Evolutionary conservation across 2,329 filamentous ascomycete genomes (phyloP).

Genomic region (Sclerotiophoma versabilis): DNA sequence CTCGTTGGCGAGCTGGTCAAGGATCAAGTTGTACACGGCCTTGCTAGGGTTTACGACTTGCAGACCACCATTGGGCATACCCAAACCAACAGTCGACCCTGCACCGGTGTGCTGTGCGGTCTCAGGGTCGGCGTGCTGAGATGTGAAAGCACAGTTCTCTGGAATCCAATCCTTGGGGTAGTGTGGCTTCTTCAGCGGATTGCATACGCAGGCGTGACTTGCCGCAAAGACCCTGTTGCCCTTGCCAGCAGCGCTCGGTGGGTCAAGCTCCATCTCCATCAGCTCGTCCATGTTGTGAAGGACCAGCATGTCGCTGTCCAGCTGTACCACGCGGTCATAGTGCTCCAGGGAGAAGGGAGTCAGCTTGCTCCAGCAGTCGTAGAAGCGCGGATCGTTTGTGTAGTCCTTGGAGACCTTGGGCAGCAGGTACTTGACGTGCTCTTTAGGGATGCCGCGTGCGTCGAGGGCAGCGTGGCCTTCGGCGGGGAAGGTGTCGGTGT

Average conservation of each 20-base stretch:
- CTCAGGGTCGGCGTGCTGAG: constrained; percentile 61
- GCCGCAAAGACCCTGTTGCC: constrained; percentile 79
- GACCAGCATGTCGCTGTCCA: constrained; percentile 90
- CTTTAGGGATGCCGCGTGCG: constrained; percentile 71
- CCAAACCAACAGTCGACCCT: constrained; percentile 58
- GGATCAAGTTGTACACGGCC: constrained; percentile 60
- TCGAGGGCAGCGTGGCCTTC: constrained; percentile 73
- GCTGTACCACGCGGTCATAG: constrained; percentile 80
- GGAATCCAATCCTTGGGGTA: constrained; percentile 77
- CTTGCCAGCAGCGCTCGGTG: constrained; percentile 57
- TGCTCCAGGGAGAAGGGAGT: constrained; percentile 77
- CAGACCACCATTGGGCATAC: constrained; percentile 67
- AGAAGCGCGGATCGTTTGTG: constrained; percentile 80
- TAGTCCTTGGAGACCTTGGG: constrained; percentile 72
- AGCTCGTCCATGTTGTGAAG: constrained; percentile 88
- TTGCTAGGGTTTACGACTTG: constrained; percentile 67
- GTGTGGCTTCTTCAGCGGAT: constrained; percentile 78
- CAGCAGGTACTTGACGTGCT: constrained; percentile 75
- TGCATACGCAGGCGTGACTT: constrained; percentile 85
- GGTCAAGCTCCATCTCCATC: constrained; percentile 80
- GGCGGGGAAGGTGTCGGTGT: constrained; percentile 77
- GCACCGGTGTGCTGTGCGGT: constrained; percentile 62
- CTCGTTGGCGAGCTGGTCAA: constrained; percentile 55
- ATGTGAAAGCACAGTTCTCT: constrained; percentile 67
- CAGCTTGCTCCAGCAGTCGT: constrained; percentile 90